A percentile compares a stretch with the other conserved stretches of the same genome.
These are phyloP conservation scores for Penicillium silybi DNA, from an alignment of 495 filamentous ascomycete species.

Conservation along the genomic window DNA sequence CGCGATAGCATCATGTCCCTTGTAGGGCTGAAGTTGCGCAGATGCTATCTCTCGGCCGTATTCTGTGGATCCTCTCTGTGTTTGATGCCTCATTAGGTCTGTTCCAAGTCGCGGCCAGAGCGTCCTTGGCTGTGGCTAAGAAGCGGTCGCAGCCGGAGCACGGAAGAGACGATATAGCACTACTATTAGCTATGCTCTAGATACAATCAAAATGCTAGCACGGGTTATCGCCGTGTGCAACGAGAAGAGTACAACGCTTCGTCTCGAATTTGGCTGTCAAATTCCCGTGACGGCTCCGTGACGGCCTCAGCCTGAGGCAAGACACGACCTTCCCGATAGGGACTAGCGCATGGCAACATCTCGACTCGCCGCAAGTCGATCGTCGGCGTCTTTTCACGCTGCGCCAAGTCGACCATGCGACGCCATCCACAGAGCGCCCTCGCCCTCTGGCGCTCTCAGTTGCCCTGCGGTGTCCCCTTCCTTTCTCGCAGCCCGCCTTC, in stretches of 20 bases:
- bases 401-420: neutral
- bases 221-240: neutral
- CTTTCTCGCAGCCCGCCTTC: neutral
- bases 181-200: neutral
- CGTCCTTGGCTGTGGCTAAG: too few relatives aligned
- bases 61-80: too few relatives aligned
- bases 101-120: too few relatives aligned
- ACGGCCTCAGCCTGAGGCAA: neutral
- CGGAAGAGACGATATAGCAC: neutral
- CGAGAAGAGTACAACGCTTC: neutral
- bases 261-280: neutral
- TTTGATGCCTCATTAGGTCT: too few relatives aligned
- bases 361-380: neutral
- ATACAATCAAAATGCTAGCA: neutral
- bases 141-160: neutral
- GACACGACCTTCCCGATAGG: neutral
- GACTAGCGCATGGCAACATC: neutral
- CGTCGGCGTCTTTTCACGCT: neutral
- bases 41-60: too few relatives aligned
- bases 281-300: too few relatives aligned
- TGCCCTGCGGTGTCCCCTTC: neutral
- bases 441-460: neutral
- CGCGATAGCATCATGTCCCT: neutral
- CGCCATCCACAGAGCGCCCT: neutral
- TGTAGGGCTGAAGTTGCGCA: too few relatives aligned